Conservation (phyloP, 176 grass and related monocot genomes). For the Tillandsia fasciculata region DNA sequence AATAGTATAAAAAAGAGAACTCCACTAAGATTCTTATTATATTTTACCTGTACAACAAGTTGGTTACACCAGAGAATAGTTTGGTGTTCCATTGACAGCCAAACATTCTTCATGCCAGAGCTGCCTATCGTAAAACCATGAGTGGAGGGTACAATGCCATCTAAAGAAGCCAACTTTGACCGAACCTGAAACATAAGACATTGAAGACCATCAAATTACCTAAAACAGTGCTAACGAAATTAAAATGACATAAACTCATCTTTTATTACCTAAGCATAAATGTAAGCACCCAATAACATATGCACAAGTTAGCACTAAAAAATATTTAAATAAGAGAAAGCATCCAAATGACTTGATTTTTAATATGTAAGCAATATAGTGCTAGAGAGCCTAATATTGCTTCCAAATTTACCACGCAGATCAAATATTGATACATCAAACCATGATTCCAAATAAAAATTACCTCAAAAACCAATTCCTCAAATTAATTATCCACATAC, state of each 20-base stretch:
- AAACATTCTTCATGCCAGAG: conserved; percentile 96
- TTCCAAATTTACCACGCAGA: background rate
- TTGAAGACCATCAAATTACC: background rate
- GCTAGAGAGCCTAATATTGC: no score
- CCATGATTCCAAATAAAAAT: background rate
- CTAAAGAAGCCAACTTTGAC: conserved; percentile 62
- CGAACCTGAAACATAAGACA: conserved; percentile 45
- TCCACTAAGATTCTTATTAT: background rate
- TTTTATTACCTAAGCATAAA: no score
- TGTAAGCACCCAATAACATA: no score
- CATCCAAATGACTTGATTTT: no score
- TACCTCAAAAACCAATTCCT: background rate
- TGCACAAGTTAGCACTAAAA: no score
- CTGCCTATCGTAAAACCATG: conserved; percentile 86
- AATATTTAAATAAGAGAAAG: no score
- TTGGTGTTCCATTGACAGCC: conserved; percentile 95
- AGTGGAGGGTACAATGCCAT: conserved; percentile 81
- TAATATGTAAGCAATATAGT: no score
- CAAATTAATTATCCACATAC: no score
- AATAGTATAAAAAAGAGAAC: background rate
- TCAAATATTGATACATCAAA: conserved; percentile 1
- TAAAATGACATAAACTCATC: no score
- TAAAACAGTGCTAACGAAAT: background rate
- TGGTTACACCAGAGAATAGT: conserved; percentile 99
- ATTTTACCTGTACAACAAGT: conserved; percentile 72